Evolutionary conservation across 192 early-diverging fungal species (phyloP).

Genomic region (Chytriomyces hyalinus): DNA sequence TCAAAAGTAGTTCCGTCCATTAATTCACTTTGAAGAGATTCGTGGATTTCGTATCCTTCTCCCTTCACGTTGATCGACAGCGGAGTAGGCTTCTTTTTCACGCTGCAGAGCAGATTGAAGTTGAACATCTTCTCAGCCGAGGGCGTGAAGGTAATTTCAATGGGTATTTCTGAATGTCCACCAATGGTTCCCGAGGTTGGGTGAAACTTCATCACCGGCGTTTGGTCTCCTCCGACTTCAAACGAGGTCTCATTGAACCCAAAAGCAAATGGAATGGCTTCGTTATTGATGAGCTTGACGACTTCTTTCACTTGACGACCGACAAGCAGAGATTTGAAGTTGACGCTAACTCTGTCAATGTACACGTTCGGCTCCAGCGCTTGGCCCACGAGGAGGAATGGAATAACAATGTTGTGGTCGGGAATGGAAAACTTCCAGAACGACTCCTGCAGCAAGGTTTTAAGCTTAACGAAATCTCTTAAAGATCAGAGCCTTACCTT

Average conservation of each 20-base stretch:
- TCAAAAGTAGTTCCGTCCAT: constrained; percentile 52
- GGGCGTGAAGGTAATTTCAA: constrained; percentile 61
- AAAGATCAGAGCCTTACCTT: constrained; percentile 41
- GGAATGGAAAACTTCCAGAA: constrained; percentile 59
- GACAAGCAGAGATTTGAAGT: constrained; percentile 66
- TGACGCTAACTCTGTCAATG: constrained; percentile 57
- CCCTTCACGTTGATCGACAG: constrained; percentile 66
- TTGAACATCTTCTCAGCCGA: constrained; percentile 64
- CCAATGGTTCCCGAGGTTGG: constrained; percentile 54
- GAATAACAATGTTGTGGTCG: constrained; percentile 53
- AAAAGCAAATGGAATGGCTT: constrained; percentile 58
- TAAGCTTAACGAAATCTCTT: not conserved
- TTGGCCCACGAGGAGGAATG: constrained; percentile 63
- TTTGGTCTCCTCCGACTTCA: constrained; percentile 44
- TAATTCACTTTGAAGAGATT: constrained; percentile 56
- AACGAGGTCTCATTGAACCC: constrained; percentile 60
- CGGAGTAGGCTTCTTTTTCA: constrained; percentile 63
- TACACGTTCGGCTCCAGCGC: constrained; percentile 63
- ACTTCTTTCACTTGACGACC: constrained; percentile 61
- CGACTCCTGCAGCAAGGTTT: constrained; percentile 50
- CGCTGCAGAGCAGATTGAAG: constrained; percentile 62
- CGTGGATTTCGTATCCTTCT: constrained; percentile 67
- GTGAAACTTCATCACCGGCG: constrained; percentile 50
- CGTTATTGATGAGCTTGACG: constrained; percentile 60
- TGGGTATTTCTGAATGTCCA: constrained; percentile 50